Evolutionary conservation across 1,284 basidiomycete species (phyloP).

Genomic region (Ganoderma meredithae): DNA sequence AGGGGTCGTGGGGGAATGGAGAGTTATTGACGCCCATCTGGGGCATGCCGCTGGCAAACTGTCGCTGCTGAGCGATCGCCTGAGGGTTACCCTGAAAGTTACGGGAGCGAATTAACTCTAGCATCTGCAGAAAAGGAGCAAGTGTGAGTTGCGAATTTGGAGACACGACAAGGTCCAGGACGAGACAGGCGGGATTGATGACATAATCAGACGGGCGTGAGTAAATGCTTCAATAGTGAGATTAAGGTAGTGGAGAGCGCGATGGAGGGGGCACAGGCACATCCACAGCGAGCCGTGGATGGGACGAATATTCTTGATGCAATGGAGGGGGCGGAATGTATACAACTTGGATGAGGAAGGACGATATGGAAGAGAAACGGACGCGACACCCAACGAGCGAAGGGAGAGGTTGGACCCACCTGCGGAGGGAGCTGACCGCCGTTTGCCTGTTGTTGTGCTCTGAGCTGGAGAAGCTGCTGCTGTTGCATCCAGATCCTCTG

Average conservation of each 20-base stretch:
- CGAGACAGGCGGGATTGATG: constrained; percentile 30
- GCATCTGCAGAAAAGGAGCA: constrained; percentile 20
- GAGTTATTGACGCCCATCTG: constrained; percentile 26
- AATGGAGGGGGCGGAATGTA: no score
- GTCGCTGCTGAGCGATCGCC: constrained; percentile 25
- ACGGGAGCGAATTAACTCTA: constrained; percentile 25
- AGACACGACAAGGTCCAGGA: constrained; percentile 9
- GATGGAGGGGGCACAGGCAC: constrained; percentile 19
- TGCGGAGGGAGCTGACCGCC: constrained; percentile 24
- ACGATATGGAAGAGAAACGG: not conserved
- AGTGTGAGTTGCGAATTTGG: constrained; percentile 10
- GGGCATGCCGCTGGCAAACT: constrained; percentile 21
- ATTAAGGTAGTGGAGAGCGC: constrained; percentile 35
- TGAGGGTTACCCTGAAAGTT: constrained; percentile 15
- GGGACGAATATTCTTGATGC: not conserved
- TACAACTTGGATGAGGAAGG: not conserved
- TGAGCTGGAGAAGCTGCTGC: constrained; percentile 45
- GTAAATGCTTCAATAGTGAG: constrained; percentile 31
- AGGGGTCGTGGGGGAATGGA: constrained; percentile 28
- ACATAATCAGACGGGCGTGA: constrained; percentile 37
- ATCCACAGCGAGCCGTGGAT: constrained; percentile 6
- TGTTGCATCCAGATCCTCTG: constrained; percentile 64
- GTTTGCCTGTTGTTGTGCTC: constrained; percentile 16
- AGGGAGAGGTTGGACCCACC: constrained; percentile 26
- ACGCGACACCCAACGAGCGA: constrained; percentile 16